Percentiles rank a stretch among this genome's conserved stretches.
These are phyloP conservation scores for Metschnikowia kofuensis DNA, from an alignment of 805 yeast genomes.

Conservation along the genomic window DNA sequence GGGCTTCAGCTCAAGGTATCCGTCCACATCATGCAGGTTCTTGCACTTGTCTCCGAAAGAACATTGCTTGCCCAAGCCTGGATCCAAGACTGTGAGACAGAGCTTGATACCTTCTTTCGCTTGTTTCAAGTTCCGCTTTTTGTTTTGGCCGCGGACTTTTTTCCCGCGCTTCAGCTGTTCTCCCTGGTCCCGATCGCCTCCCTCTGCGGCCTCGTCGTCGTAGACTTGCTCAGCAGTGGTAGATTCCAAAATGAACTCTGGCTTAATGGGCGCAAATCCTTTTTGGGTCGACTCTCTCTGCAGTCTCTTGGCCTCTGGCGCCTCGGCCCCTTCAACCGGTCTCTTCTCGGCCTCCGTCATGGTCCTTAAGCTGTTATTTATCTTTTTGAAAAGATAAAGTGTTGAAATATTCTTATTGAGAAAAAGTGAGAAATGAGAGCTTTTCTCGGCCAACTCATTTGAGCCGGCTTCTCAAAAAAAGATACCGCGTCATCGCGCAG, in stretches of 20 bases:
- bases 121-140: conserved; percentile 73
- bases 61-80: conserved; percentile 47
- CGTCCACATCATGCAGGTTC: conserved; percentile 69
- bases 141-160: conserved; percentile 77
- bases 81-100: conserved; percentile 64
- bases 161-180: conserved; percentile 34
- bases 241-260: conserved; percentile 55
- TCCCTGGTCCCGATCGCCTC: conserved; percentile 34
- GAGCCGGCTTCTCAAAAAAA: background rate
- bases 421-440: background rate
- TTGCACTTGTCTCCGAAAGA: conserved; percentile 71
- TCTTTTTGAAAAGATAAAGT: background rate
- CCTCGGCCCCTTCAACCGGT: conserved; percentile 16
- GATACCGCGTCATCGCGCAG: background rate
- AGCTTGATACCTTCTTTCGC: conserved; percentile 58
- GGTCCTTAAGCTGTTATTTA: background rate
- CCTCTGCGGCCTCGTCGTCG: conserved; percentile 46
- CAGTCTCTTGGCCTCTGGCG: conserved; percentile 18
- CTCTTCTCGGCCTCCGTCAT: conserved; percentile 19
- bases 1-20: conserved; percentile 63
- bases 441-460: background rate
- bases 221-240: conserved; percentile 39
- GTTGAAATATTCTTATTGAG: background rate
- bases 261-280: conserved; percentile 76
- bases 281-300: conserved; percentile 25